Evolutionary conservation across 2,329 filamentous ascomycete species (phyloP).

Genomic region (Cercospora zeina): DNA sequence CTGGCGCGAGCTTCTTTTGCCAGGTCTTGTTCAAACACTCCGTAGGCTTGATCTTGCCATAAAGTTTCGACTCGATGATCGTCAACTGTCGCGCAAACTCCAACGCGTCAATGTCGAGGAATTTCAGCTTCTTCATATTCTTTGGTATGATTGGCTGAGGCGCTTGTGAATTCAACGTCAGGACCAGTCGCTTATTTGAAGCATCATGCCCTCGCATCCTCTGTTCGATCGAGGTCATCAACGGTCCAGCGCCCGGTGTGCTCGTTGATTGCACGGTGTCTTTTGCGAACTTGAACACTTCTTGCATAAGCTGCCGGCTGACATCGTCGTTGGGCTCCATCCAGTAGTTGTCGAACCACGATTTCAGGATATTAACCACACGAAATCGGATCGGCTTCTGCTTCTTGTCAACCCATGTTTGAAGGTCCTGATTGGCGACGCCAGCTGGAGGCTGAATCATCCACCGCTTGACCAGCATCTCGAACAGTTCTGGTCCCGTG

Average conservation of each 20-base stretch:
- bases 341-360: conserved; percentile 98
- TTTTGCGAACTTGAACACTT: conserved; percentile 86
- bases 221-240: conserved; percentile 87
- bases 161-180: conserved; percentile 73
- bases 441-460: conserved; percentile 87
- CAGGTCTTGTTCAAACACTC: conserved; percentile 98
- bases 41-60: conserved; percentile 91
- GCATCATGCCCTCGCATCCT: conserved; percentile 84
- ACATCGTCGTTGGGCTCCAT: conserved; percentile 90
- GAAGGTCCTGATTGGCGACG: conserved; percentile 71
- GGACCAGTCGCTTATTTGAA: conserved; percentile 78
- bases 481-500: conserved; percentile 83
- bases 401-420: conserved; percentile 88
- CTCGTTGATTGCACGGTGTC: conserved; percentile 91
- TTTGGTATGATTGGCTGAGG: conserved; percentile 93
- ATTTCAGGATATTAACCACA: conserved; percentile 96
- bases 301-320: conserved; percentile 78
- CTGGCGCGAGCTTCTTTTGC: conserved; percentile 88
- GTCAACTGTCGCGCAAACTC: conserved; percentile 98
- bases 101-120: conserved; percentile 90
- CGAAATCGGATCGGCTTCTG: conserved; percentile 94
- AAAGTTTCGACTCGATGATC: conserved; percentile 91
- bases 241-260: conserved; percentile 79
- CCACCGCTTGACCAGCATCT: conserved; percentile 87
- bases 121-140: conserved; percentile 99